Conservation (phyloP, 2,329 filamentous ascomycete species). For the Botryotinia globosa region DNA sequence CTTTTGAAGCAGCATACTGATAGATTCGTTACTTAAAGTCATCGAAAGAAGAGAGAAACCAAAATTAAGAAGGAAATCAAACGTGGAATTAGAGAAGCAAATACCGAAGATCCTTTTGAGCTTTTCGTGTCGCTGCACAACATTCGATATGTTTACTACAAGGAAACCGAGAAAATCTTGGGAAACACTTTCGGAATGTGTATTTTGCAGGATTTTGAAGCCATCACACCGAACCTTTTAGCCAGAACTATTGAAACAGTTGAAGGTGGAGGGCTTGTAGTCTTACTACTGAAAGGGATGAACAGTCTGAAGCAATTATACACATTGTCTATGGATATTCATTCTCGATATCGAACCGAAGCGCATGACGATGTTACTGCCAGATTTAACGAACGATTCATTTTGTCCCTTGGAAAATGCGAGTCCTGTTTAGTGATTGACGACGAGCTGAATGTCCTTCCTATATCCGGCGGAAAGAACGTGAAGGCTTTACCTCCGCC, state of each 20-base stretch:
- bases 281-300: constrained; percentile 93
- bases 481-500: constrained; percentile 78
- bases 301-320: constrained; percentile 96
- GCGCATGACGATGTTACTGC: constrained; percentile 93
- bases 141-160: constrained; percentile 99
- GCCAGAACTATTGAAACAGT: constrained; percentile 96
- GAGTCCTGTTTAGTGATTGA: constrained; percentile 93
- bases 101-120: constrained; percentile 93
- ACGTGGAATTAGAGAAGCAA: constrained; percentile 85
- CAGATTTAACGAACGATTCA: constrained; percentile 96
- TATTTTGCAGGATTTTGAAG: constrained; percentile 97
- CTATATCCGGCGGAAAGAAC: constrained; percentile 91
- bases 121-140: constrained; percentile 94
- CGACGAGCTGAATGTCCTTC: constrained; percentile 94
- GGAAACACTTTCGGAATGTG: constrained; percentile 99
- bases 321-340: constrained; percentile 95
- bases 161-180: constrained; percentile 97
- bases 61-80: constrained; percentile 99
- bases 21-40: constrained; percentile 49
- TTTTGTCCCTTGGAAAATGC: constrained; percentile 92
- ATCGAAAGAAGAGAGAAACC: constrained; percentile 95
- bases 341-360: constrained; percentile 93
- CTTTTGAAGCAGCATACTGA: background rate
- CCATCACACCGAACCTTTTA: constrained; percentile 92
- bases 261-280: constrained; percentile 88